These are phyloP conservation scores for Celoporthe dispersa DNA, from an alignment of 2,329 filamentous ascomycete species.

Conservation along the genomic window DNA sequence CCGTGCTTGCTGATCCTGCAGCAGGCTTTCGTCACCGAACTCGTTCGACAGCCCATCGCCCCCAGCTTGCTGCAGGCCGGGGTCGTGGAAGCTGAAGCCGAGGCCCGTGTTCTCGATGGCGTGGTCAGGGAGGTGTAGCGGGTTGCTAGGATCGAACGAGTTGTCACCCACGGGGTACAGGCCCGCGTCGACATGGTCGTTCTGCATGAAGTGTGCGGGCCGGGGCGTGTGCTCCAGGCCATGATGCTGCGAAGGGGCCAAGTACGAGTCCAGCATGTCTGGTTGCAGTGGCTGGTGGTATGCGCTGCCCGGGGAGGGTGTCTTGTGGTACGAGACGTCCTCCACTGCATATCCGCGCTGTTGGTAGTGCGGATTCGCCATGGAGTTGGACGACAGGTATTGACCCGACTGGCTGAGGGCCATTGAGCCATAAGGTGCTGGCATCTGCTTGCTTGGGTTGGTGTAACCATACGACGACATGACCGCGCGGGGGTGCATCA, in stretches of 20 bases:
- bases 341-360: constrained; percentile 34
- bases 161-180: constrained; percentile 16
- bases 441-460: constrained; percentile 43
- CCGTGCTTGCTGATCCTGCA: constrained; percentile 22
- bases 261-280: constrained; percentile 30
- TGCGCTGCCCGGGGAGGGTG: constrained; percentile 39
- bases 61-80: neutral
- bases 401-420: constrained; percentile 19
- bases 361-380: constrained; percentile 34
- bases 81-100: constrained; percentile 9
- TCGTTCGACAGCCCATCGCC: neutral
- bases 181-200: constrained; percentile 9
- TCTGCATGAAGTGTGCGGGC: constrained; percentile 15
- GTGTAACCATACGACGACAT: constrained; percentile 42
- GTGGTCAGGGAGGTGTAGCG: constrained; percentile 23
- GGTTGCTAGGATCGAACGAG: constrained; percentile 22
- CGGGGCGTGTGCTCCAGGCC: constrained; percentile 29
- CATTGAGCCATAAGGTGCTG: constrained; percentile 43
- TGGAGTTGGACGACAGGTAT: constrained; percentile 35
- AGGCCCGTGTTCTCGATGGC: constrained; percentile 17
- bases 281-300: constrained; percentile 30
- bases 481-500: constrained; percentile 32
- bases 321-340: constrained; percentile 40
- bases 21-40: neutral
- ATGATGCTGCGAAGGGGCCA: constrained; percentile 28